Conservation (phyloP, 306 rosid species). For the Citrullus amarus region DNA sequence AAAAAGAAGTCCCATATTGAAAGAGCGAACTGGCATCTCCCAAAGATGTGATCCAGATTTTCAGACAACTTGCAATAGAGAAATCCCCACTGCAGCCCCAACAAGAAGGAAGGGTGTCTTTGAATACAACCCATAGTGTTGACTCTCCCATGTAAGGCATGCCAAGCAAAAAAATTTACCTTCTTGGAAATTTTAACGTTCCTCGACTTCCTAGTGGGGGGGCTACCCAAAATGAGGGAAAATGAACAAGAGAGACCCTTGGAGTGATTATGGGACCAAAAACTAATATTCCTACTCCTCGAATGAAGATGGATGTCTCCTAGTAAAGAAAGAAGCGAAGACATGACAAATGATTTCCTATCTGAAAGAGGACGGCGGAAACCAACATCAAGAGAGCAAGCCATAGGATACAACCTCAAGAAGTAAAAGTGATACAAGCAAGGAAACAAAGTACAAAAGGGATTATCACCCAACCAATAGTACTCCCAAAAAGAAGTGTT, state of each 20-base stretch:
- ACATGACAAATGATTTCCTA: background rate
- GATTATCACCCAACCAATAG: background rate
- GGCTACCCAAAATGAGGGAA: background rate
- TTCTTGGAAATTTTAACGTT: background rate
- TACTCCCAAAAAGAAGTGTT: background rate
- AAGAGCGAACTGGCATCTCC: background rate
- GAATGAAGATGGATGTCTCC: background rate
- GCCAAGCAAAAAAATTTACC: background rate
- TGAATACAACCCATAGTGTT: background rate
- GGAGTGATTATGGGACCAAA: background rate
- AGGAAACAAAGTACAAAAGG: background rate
- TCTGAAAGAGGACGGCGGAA: background rate
- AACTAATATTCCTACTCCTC: background rate
- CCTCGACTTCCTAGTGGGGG: background rate
- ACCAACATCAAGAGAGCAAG: background rate
- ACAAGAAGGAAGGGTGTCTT: background rate
- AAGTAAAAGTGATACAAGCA: background rate
- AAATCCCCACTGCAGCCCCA: background rate
- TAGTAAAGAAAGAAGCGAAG: background rate
- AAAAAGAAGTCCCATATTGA: background rate
- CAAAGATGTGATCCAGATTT: background rate
- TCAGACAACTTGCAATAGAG: background rate
- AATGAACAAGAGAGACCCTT: background rate
- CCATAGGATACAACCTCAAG: background rate
- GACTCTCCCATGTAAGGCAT: background rate